A percentile compares a stretch with the other conserved stretches of the same genome.
phyloP scores from a whole-genome alignment of 1,284 basidiomycete species.

The Trichosporon faecale region DNA sequence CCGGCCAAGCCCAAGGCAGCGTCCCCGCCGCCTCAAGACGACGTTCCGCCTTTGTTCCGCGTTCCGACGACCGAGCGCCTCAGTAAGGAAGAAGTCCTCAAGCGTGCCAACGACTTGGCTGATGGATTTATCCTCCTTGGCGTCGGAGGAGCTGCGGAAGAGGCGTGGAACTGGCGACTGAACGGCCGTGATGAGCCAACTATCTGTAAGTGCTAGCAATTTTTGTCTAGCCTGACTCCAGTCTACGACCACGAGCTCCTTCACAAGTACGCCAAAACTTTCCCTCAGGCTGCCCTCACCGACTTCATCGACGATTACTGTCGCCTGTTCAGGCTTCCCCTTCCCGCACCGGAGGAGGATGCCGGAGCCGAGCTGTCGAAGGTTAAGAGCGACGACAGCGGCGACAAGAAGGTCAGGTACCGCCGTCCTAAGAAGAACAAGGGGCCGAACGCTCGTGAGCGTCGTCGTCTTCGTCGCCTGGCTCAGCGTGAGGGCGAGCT shows the following conservation, averaged over 20 bases:
- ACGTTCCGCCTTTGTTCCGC: slow-evolving; percentile 29
- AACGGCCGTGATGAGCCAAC: slow-evolving; percentile 71
- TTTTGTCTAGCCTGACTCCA: slow-evolving; percentile 37
- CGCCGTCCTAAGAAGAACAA: slow-evolving; percentile 11
- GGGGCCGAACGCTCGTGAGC: slow-evolving; percentile 35
- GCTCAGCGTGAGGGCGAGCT: slow-evolving; percentile 39
- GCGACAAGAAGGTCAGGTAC: slow-evolving; percentile 25
- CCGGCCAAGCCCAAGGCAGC: slow-evolving; percentile 7
- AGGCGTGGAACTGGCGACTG: slow-evolving; percentile 59
- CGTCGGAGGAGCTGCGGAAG: slow-evolving; percentile 39
- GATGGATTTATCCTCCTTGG: slow-evolving; percentile 49
- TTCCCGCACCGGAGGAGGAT: slow-evolving; percentile 56
- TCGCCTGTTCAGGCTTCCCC: slow-evolving; percentile 59
- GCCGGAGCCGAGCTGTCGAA: slow-evolving; percentile 24
- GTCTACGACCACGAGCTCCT: slow-evolving; percentile 65
- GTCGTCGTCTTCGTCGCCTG: slow-evolving; percentile 34
- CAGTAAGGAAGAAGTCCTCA: slow-evolving; percentile 46
- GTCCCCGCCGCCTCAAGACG: not conserved
- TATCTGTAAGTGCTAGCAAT: slow-evolving; percentile 58
- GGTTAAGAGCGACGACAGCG: slow-evolving; percentile 23
- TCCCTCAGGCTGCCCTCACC: slow-evolving; percentile 63
- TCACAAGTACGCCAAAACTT: slow-evolving; percentile 64
- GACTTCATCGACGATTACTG: slow-evolving; percentile 68
- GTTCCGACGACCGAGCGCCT: slow-evolving; percentile 53
- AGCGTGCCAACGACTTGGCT: slow-evolving; percentile 48